Conservation (phyloP, 2,329 filamentous ascomycete genomes). For the Talaromyces sp. region DNA sequence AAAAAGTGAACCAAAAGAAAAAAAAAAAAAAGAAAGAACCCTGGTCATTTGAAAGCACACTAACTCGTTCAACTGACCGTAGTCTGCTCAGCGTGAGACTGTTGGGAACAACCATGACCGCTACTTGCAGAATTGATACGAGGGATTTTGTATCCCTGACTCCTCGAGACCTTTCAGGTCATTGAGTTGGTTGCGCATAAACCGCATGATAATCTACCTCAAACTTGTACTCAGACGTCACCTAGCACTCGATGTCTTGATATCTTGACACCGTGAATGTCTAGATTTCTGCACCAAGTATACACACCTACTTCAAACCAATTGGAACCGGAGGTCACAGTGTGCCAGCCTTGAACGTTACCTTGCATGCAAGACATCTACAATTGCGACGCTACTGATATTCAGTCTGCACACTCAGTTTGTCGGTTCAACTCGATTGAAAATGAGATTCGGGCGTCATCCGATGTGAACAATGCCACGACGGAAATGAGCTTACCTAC, state of each 20-base stretch:
- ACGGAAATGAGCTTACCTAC: no score
- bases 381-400: no score
- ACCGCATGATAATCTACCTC: background rate
- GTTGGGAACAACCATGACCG: background rate
- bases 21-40: no score
- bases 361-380: background rate
- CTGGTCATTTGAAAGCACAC: no score
- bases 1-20: no score
- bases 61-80: background rate
- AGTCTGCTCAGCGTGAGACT: background rate
- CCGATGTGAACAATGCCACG: background rate
- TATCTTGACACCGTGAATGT: background rate
- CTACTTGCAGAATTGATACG: background rate
- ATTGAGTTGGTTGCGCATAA: background rate
- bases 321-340: background rate
- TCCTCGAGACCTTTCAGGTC: background rate
- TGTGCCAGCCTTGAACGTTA: background rate
- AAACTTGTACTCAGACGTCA: background rate
- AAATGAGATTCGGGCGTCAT: background rate
- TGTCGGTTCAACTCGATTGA: background rate
- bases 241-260: background rate
- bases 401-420: background rate
- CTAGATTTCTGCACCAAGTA: no score
- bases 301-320: no score
- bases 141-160: background rate